Evolutionary conservation across 2,329 filamentous ascomycete genomes (phyloP), one percentile per base, ranked within the genome.

Genomic region (Myriangium duriaei): DNA sequence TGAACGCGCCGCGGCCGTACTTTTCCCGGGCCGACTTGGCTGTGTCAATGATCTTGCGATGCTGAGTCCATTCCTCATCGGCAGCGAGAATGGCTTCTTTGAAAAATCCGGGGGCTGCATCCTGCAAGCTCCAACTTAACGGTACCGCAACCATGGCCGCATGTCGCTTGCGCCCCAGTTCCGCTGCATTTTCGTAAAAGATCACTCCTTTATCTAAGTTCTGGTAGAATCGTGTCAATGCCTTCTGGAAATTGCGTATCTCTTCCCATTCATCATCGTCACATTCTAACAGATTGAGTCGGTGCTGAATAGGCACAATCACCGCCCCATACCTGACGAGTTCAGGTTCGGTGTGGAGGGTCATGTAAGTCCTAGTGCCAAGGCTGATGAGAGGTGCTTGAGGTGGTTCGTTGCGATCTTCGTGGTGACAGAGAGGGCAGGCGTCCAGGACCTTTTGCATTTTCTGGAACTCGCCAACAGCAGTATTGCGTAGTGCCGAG

Each of bases 191-290:
- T 55, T 98, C 91, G 66, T 98, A 98, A 63, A 98, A 98, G 45
- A 98, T 67, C 7, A 96, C 87, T 50, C 91, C 84, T 36, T 83
- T 81, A 9, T 87, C 86, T 58, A 92, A 85, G 30, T 87, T 81
- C 62, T 93, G 85, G 60, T 96, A 98, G 74, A 95, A 81, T 31
- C 88, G 77, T 4, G 81, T 95, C 13, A 98, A 69, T 42, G 76
- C 81, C 64, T 98, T 98, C 88, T 96, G 96, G 56, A 98, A 98
- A 58, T 98, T 98, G 46, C 91, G 81, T 4, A 98, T 79, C 60
- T 98, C 91, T 55, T 98, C 91, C 92, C 92, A 98, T 57, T 98
- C 91, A 54, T 98, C 91, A 53, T 98, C 88, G 58, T 96, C 88
- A 58, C 91, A 98, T 59, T 95, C 88, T n/a, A 98, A 67, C 0